Base-by-base conservation (phyloP, 2,329 filamentous ascomycete genomes). In the Chrysoporthe austroafricana region DNA sequence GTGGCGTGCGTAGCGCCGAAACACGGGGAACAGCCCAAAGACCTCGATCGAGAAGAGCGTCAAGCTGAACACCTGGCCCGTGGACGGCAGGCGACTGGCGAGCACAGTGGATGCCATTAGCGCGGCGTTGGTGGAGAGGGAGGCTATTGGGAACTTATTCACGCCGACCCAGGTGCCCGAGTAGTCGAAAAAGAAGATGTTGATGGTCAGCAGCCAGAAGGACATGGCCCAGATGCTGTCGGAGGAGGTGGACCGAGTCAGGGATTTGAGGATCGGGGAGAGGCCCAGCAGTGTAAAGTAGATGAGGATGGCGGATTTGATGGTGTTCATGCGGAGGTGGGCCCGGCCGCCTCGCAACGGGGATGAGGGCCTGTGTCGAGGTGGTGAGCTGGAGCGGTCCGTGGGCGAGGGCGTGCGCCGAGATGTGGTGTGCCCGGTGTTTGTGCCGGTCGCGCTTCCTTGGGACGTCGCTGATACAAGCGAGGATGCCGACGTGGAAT, bases 201-300 rank as follows among this genome's bases (percentile, higher is more conserved):
- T 99, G 80, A 97, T 95, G 74, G 92, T 88, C 70, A 99, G 88
- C 57, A 99, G 85, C 89, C 94, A 96, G 75, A 93, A 94, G 62
- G 93, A 96, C 83, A 99, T 91, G 67, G 96, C 93, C 96, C 96
- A 99, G 77, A 99, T 99, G 56, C 91, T 96, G 83, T 99, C 96
- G 66, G 88, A 91, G 8, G 93, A 95, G 4, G 95, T 98, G 5
- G 94, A 97, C 62, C 87, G 88, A 0, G 96, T 99, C n/a, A 99
- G 86, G 1, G 94, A 97, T 78, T 97, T 97, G 70, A 99, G 88
- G 71, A 99, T 98, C 0, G 96, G 96, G 54, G 93, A 97, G 4
- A 99, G 86, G 13, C 95, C 96, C 3, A 98, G 88, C 16, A 99
- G 85, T 4, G 94, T 94, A 73, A 91, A 96, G 80, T 96, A 97